Percentiles rank a stretch among this genome's conserved stretches.
Evolutionary conservation across 140 eudicot species (phyloP).

Genomic region (Cichorium intybus): DNA sequence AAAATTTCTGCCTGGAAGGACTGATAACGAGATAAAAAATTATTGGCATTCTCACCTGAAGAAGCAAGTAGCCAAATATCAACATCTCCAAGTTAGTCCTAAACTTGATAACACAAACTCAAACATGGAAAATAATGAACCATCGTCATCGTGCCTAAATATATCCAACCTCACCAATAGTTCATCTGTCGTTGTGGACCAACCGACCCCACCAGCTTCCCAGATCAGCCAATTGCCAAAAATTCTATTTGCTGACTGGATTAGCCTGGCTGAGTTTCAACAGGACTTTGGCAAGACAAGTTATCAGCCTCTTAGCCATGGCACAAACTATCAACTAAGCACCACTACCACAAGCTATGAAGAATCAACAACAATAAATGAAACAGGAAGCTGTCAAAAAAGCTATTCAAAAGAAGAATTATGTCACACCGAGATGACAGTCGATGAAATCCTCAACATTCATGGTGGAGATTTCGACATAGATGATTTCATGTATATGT

Average conservation of each 20-base stretch:
- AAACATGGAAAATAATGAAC: not conserved
- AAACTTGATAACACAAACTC: not conserved
- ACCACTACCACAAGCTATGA: no score
- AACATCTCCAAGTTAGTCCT: constrained; percentile 2
- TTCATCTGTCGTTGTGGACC: not conserved
- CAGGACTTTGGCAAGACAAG: constrained; percentile 6
- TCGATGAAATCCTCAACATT: constrained; percentile 11
- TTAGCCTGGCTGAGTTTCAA: constrained; percentile 20
- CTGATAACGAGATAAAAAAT: constrained; percentile 65
- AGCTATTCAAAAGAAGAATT: constrained; percentile 1
- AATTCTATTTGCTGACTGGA: constrained; percentile 26
- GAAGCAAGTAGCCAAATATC: not conserved
- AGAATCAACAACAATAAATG: not conserved
- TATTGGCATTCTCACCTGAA: constrained; percentile 47
- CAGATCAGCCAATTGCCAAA: constrained; percentile 12
- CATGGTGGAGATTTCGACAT: constrained; percentile 13
- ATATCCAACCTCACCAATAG: not conserved
- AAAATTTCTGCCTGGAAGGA: constrained; percentile 58
- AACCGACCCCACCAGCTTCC: constrained; percentile 10
- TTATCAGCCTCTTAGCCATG: not conserved
- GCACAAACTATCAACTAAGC: not conserved
- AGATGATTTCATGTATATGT: constrained; percentile 17
- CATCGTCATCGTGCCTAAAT: constrained; percentile 16
- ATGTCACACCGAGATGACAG: not conserved
- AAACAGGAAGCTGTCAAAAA: not conserved